phyloP scores from a whole-genome alignment of 1,284 basidiomycete species.

The Cryptococcus neoformans region DNA sequence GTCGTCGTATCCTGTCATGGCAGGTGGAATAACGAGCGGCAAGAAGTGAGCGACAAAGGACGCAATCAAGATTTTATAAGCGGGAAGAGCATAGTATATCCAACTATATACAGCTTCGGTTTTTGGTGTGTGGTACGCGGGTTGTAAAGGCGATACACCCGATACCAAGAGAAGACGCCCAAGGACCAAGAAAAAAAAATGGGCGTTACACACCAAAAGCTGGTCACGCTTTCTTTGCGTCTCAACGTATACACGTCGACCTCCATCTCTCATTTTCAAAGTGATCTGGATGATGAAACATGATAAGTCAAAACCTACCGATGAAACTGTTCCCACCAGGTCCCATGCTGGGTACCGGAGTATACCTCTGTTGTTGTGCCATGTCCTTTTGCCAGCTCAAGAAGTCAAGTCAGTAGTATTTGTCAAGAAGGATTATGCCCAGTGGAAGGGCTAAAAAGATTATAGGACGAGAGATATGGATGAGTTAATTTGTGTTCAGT shows the following conservation, averaged over 20 bases:
- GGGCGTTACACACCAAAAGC: neutral
- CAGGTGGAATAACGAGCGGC: neutral
- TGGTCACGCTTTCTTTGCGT: neutral
- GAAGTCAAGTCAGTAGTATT: neutral
- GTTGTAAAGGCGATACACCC: too few species aligned
- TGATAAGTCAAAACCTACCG: conserved; percentile 4
- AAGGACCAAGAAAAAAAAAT: neutral
- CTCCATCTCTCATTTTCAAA: neutral
- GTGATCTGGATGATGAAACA: too few species aligned
- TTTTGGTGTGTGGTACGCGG: too few species aligned
- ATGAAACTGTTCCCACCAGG: conserved; percentile 2
- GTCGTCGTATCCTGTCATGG: conserved; percentile 4
- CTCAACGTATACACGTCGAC: neutral
- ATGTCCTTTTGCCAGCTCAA: neutral
- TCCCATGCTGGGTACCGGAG: conserved; percentile 15
- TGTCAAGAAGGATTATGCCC: neutral
- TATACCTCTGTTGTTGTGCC: conserved; percentile 16
- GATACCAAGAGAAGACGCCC: neutral
- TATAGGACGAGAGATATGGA: neutral
- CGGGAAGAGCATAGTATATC: neutral
- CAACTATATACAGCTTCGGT: too few species aligned
- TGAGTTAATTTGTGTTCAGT: neutral
- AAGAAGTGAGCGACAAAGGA: neutral
- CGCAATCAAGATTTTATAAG: neutral
- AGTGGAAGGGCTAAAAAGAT: neutral